Base-by-base conservation (phyloP, 2,329 filamentous ascomycete species). In the Fusarium sp. region DNA sequence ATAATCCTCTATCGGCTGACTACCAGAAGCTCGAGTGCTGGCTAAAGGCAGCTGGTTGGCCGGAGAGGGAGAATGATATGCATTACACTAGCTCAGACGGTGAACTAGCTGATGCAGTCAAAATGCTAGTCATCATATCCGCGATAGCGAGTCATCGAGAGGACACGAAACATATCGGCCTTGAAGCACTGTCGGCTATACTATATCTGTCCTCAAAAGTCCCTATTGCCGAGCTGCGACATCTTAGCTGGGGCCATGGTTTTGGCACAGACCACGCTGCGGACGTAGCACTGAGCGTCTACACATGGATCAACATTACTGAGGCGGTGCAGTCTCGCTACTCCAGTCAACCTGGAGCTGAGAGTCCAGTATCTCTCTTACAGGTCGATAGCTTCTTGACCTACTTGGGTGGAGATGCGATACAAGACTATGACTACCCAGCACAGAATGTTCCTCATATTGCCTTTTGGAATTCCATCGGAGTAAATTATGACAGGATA, bases 391-490 rank as follows among this genome's bases (percentile, higher is more conserved):
- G 10, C 3, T 25, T 61, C 2, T 8, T 54, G 2, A 6, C 4
- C 0, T 26, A n/a, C 28, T 6, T 61, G 11, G 1, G 7, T 0
- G 10, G 15, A 8, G 4, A 53, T 5, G 48, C 55, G 1, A 38
- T 61, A 0, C n/a, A 44, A 2, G 13, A 61, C 4, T 60, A 60
- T 36, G 58, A 61, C 5, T 48, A 28, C 0, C 48, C 58, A 0
- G 38, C 58, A 4, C 58, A 61, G 6, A 61, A 61, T 15, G 41
- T 61, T 0, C 58, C 55, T 2, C 58, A 61, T 12, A 42, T 55
- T 1, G 42, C n/a, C 0, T 61, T 54, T 25, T 61, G 58, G 55
- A 7, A 28, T 25, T 38, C 58, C 5, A 7, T 61, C 0, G 58
- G 58, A 5, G 34, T 60, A 19, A 19, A 19, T 19, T 19, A 19